Base-by-base conservation (phyloP, 2,329 filamentous ascomycete species). In the Fusarium globosum region DNA sequence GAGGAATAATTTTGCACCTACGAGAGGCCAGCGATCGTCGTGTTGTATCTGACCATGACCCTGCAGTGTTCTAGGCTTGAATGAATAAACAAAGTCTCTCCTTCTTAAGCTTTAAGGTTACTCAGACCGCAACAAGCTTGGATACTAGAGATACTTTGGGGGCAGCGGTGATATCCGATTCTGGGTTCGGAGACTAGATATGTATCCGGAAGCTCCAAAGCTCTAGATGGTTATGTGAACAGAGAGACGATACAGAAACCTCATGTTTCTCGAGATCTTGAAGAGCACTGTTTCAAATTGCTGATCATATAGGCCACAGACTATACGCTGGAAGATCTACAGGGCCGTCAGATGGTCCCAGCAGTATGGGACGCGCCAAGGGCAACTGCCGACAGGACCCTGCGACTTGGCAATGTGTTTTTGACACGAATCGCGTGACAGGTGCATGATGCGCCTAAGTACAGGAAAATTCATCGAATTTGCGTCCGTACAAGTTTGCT, bases 1-100 rank as follows among this genome's bases (percentile, higher is more conserved):
- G 20, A 28, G 16, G 45, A 28, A 45, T 55, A 52, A 63, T 57
- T 63, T 63, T 68, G 52, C 57, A 71, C 57, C 62, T 68, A 51
- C 38, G 52, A 55, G 65, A 71, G 23, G 53, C 30, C 23, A 49
- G 38, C 13, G 18, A 53, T 48, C 30, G 16, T 42, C 7, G 8
- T 23, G 35, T 36, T 8, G 18, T 30, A 30, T 66, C 26, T 14
- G 10, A 49, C 26, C n/a, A 30, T 15, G 26, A 20, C 39, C 14
- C 18, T 48, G 36, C 14, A 61, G 15, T 23, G 42, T 49, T 68
- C 64, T 62, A 26, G 55, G 51, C n/a, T 36, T 39, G 41, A 41
- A 20, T 33, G 23, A 28, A 28, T 49, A n/a, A 30, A 51, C 23
- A 15, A 38, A 51, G 23, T 38, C 23, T 38, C 28, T 33, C 53